These are phyloP conservation scores for Aspergillus spinulosporus DNA, from an alignment of 2,329 filamentous ascomycete species.

Conservation along the genomic window DNA sequence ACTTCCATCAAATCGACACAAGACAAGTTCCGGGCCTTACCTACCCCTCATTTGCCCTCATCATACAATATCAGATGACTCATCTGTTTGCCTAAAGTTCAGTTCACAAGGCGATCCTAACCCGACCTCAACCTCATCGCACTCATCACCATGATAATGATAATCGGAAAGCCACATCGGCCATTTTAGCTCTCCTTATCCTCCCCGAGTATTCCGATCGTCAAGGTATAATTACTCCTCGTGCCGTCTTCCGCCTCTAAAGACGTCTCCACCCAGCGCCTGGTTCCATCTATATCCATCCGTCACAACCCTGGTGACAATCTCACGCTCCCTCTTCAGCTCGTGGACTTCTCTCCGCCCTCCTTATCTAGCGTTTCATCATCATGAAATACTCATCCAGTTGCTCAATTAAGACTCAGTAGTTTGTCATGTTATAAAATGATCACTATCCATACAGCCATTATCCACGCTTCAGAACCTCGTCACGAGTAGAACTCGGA, in stretches of 20 bases:
- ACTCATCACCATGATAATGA: not conserved
- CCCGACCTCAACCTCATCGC: conserved; percentile 1
- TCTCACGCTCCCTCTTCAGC: not conserved
- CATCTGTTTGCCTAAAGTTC: not conserved
- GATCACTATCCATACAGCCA: not conserved
- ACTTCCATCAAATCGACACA: conserved; percentile 3
- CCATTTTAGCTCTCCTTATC: not conserved
- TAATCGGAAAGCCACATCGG: not conserved
- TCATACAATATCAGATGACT: conserved; percentile 7
- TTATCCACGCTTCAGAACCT: not conserved
- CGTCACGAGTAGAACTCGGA: not conserved
- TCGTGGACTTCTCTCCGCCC: not conserved
- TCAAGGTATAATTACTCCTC: not conserved
- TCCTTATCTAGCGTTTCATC: not conserved
- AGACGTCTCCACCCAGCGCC: not conserved
- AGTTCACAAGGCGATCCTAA: not conserved
- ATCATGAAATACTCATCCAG: not conserved
- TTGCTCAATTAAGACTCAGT: not conserved
- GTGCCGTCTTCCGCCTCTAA: not conserved
- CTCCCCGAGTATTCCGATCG: not conserved
- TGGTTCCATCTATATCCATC: conserved; percentile 1
- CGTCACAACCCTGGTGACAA: no score
- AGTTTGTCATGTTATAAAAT: not conserved
- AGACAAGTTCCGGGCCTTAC: not conserved
- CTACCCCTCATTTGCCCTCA: conserved; percentile 6